Percentiles rank a stretch among this genome's conserved stretches.
Evolutionary conservation across 2,329 filamentous ascomycete species (phyloP).

Genomic region (Xylaria sp.): DNA sequence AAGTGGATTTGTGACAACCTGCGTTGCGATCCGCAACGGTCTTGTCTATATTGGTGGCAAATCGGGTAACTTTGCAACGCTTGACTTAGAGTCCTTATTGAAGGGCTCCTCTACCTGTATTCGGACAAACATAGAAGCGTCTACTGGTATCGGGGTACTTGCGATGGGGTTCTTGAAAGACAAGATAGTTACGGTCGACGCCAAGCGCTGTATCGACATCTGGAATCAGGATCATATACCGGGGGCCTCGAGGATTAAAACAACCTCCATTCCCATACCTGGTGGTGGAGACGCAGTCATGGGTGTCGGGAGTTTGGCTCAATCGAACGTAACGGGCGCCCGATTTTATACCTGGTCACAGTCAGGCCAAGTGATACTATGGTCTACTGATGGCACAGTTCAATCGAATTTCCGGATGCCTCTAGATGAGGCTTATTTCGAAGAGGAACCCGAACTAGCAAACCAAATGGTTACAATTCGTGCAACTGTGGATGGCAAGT

Average conservation of each 20-base stretch:
- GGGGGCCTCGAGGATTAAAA: conserved; percentile 51
- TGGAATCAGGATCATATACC: conserved; percentile 62
- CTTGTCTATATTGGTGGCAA: conserved; percentile 76
- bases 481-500: conserved; percentile 69
- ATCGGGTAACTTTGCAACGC: conserved; percentile 67
- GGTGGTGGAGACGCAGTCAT: conserved; percentile 74
- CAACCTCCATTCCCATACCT: conserved; percentile 64
- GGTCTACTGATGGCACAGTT: conserved; percentile 78
- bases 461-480: conserved; percentile 72
- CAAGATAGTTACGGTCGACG: conserved; percentile 80
- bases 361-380: conserved; percentile 83
- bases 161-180: conserved; percentile 76
- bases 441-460: conserved; percentile 61
- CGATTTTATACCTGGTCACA: conserved; percentile 92
- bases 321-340: conserved; percentile 70
- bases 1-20: conserved; percentile 74
- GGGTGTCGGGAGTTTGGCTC: conserved; percentile 75
- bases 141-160: conserved; percentile 60
- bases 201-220: conserved; percentile 78
- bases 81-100: conserved; percentile 63
- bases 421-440: conserved; percentile 70
- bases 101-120: conserved; percentile 55
- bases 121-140: conserved; percentile 53
- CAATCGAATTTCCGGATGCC: conserved; percentile 73
- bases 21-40: conserved; percentile 70